Conservation (phyloP, 2,329 filamentous ascomycete species). For the Neofusicoccum cordaticola region DNA sequence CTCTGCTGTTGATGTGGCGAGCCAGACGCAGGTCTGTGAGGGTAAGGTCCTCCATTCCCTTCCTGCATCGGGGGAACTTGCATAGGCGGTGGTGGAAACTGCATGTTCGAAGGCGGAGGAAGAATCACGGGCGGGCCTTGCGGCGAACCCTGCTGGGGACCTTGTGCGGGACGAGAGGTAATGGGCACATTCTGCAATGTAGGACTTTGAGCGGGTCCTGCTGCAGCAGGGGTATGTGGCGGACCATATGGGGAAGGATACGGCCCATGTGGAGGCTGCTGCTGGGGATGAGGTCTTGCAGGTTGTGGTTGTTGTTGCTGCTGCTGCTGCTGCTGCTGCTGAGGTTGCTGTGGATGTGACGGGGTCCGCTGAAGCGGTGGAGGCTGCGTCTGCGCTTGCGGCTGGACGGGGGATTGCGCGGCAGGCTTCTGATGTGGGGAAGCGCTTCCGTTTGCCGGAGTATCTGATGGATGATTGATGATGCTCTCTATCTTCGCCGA, state of each 20-base stretch:
- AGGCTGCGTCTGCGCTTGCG: not conserved
- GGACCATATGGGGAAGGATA: slow-evolving; percentile 14
- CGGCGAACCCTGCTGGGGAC: too few species aligned
- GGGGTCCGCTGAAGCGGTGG: not conserved
- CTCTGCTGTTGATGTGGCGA: slow-evolving; percentile 29
- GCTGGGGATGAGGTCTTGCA: not conserved
- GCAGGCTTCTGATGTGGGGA: slow-evolving; percentile 7
- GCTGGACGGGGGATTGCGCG: slow-evolving; percentile 4
- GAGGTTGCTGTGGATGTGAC: slow-evolving; percentile 2
- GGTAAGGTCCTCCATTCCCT: slow-evolving; percentile 23
- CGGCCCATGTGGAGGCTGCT: not conserved
- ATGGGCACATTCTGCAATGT: slow-evolving; percentile 12
- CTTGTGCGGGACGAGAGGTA: not conserved
- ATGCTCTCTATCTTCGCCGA: slow-evolving; percentile 16
- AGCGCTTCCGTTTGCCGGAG: slow-evolving; percentile 4
- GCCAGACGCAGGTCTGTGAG: slow-evolving; percentile 26
- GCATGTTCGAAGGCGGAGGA: slow-evolving; percentile 36
- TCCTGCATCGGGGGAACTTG: slow-evolving; percentile 23
- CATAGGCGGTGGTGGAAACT: slow-evolving; percentile 23
- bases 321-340: too few species aligned
- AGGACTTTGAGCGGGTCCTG: slow-evolving; percentile 24
- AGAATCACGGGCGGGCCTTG: slow-evolving; percentile 19
- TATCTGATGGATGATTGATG: slow-evolving; percentile 12
- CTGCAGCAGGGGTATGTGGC: not conserved
- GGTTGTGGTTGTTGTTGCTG: not conserved